Conservation (phyloP, 2,329 filamentous ascomycete species). For the Alternaria atra region DNA sequence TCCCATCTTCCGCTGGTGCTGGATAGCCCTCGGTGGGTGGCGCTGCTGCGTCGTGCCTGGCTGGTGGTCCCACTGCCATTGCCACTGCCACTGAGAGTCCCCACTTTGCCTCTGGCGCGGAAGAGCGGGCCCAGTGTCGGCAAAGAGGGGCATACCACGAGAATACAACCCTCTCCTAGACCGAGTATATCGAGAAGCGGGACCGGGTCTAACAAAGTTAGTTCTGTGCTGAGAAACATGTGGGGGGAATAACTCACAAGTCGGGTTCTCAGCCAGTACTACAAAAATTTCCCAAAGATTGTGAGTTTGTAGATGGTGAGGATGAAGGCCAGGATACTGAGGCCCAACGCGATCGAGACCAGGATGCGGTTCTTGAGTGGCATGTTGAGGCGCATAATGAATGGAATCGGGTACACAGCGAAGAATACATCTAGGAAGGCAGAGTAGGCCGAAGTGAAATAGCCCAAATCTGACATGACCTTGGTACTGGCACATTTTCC, state of each 20-base stretch:
- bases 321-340: background rate
- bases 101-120: background rate
- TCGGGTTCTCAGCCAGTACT: background rate
- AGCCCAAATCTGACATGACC: conserved; percentile 1
- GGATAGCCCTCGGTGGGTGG: background rate
- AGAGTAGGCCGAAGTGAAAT: conserved; percentile 1
- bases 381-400: conserved; percentile 1
- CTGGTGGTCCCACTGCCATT: background rate
- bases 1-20: background rate
- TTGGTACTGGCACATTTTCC: conserved; percentile 1
- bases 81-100: background rate
- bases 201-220: background rate
- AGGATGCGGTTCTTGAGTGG: background rate
- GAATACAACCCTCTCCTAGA: background rate
- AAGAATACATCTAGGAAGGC: background rate
- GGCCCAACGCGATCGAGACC: background rate
- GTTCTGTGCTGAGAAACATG: background rate
- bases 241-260: no score
- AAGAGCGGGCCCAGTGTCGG: background rate
- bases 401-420: background rate
- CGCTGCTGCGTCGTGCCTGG: background rate
- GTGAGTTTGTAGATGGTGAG: conserved; percentile 4
- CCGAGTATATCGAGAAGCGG: conserved; percentile 5
- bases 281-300: background rate
- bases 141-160: background rate